Percentiles rank a stretch among this genome's conserved stretches.
phyloP scores from a whole-genome alignment of 345 rosid genomes.

The Boechera stricta region DNA sequence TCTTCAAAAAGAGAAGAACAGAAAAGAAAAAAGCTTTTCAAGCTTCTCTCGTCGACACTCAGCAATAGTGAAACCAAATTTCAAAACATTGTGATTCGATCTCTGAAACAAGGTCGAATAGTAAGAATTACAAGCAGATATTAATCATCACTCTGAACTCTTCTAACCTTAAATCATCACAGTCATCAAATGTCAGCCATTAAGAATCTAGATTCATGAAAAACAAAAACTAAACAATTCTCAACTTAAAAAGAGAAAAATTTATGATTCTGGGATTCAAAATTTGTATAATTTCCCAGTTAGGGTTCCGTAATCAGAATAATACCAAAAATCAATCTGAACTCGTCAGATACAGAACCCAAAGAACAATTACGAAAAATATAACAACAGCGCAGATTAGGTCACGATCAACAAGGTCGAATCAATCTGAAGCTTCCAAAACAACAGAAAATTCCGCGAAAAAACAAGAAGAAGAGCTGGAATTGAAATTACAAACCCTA shows the following conservation, averaged over 20 bases:
- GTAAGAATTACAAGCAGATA: no score
- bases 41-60: slow-evolving; percentile 19
- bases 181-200: background rate
- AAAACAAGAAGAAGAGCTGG: background rate
- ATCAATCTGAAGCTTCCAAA: background rate
- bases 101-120: slow-evolving; percentile 19
- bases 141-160: background rate
- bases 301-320: slow-evolving; percentile 23
- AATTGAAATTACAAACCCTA: slow-evolving; percentile 22
- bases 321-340: slow-evolving; percentile 16
- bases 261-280: background rate
- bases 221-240: background rate
- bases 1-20: background rate
- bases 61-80: background rate
- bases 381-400: background rate
- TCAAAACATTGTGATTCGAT: slow-evolving; percentile 24
- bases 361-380: background rate
- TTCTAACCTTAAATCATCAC: slow-evolving; percentile 15
- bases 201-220: slow-evolving; percentile 6
- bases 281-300: background rate
- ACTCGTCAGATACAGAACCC: slow-evolving; percentile 1
- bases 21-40: slow-evolving; percentile 2
- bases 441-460: background rate
- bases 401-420: background rate
- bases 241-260: background rate